phyloP scores from a whole-genome alignment of 257 asterid species.

The Solanum microdontum region DNA sequence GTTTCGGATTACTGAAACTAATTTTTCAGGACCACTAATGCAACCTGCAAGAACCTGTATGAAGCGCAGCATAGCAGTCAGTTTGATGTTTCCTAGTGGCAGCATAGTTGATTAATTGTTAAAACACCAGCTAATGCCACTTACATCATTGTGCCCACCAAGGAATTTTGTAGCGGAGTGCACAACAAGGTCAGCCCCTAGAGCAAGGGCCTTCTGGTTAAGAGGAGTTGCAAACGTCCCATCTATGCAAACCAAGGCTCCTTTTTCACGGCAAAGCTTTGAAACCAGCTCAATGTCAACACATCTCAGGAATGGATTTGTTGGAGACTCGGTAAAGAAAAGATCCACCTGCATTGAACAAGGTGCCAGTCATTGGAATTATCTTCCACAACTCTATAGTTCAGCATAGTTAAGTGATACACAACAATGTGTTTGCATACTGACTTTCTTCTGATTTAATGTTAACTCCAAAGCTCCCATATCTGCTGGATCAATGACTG shows the following conservation, averaged over 20 bases:
- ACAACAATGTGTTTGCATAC: conserved; percentile 7
- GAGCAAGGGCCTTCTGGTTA: conserved; percentile 87
- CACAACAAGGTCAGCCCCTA: conserved; percentile 81
- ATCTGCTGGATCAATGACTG: conserved; percentile 93
- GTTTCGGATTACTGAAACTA: conserved; percentile 56
- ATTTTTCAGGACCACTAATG: conserved; percentile 73
- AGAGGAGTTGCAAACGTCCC: conserved; percentile 95
- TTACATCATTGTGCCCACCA: conserved; percentile 90
- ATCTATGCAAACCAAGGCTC: conserved; percentile 74
- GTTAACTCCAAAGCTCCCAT: conserved; percentile 68
- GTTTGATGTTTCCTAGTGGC: background rate
- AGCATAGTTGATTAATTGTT: background rate
- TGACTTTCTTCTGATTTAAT: conserved; percentile 52
- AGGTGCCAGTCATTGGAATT: background rate
- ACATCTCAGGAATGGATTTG: conserved; percentile 86
- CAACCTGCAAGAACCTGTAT: conserved; percentile 81
- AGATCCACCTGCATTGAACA: conserved; percentile 61
- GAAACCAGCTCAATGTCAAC: conserved; percentile 88
- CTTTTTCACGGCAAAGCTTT: conserved; percentile 76
- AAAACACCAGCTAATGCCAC: background rate
- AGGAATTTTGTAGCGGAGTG: conserved; percentile 88
- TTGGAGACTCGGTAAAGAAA: conserved; percentile 89
- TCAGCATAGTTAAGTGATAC: background rate
- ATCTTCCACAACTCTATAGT: background rate
- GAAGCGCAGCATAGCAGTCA: background rate